Evolutionary conservation across 2,329 filamentous ascomycete genomes (phyloP), one percentile per base, ranked within the genome.

Genomic region (Arthrobotrys pseudoclavata): DNA sequence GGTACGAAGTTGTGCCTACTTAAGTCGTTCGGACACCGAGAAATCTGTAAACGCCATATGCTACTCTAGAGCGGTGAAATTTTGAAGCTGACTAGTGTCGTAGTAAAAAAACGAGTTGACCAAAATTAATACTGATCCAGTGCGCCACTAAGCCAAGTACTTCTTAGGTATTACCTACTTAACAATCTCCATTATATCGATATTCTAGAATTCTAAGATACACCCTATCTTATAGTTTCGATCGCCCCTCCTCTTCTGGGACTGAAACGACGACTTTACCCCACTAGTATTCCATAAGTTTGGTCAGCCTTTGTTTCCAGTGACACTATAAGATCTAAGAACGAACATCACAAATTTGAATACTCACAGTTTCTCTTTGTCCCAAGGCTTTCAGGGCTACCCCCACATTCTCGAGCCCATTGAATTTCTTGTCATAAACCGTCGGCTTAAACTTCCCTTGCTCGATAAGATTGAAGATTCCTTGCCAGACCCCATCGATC

Each of bases 191-290:
- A 31, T 20, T 3, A 26, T 24, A 24, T 24, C 1, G 45, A 22
- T 20, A 29, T 29, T 10, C 34, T 37, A 22, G n/a, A n/a, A n/a
- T n/a, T n/a, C n/a, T n/a, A n/a, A n/a, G n/a, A n/a, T n/a, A n/a
- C n/a, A n/a, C n/a, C n/a, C n/a, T 52, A 5, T 5, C 20, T 55
- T 55, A 77, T 18, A 77, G 20, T 20, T 63, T 84, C 83, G 70
- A 82, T 82, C 45, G 88, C 79, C 86, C 85, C 5, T 86, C 87
- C 52, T 89, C 87, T 81, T 94, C 92, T 0, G 91, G 90, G 48
- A 98, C 86, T 84, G 93, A 93, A 20, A 97, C 91, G 0, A 97
- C 93, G 0, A 98, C 95, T 87, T 98, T 98, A 0, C 95, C 95
- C 95, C 95, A 98, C 0, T 77, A 37, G 31, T 13, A 24, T 57